phyloP scores from a whole-genome alignment of 345 rosid genomes.

The Lepidium africanum region DNA sequence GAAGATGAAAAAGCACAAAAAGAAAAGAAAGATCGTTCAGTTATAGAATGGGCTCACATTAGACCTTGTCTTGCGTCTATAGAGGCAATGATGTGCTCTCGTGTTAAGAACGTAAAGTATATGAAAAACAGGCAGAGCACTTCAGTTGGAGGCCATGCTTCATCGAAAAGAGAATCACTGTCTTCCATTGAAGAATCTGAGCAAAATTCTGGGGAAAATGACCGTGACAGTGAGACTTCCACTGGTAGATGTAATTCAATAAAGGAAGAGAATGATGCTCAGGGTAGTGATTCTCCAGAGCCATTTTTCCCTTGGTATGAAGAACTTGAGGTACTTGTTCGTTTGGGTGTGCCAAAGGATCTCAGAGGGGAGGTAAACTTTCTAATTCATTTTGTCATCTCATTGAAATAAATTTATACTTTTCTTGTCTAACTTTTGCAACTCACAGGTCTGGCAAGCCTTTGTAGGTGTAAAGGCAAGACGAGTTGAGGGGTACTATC shows the following conservation, averaged over 20 bases:
- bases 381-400: constrained; percentile 8
- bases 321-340: constrained; percentile 86
- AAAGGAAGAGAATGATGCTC: constrained; percentile 21
- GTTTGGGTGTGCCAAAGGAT: constrained; percentile 90
- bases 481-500: constrained; percentile 67
- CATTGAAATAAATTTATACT: background rate
- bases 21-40: constrained; percentile 32
- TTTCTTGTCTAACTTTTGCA: constrained; percentile 13
- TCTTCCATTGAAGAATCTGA: constrained; percentile 35
- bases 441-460: constrained; percentile 87
- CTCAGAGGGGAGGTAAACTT: constrained; percentile 81
- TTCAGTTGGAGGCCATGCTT: constrained; percentile 29
- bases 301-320: constrained; percentile 59
- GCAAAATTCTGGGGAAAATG: constrained; percentile 30
- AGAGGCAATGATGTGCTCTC: constrained; percentile 65
- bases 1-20: constrained; percentile 28
- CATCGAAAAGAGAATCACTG: constrained; percentile 28
- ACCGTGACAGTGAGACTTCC: constrained; percentile 27
- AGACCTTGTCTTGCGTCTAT: constrained; percentile 57
- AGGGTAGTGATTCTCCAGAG: constrained; percentile 29
- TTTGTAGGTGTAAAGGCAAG: constrained; percentile 88
- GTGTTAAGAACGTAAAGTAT: constrained; percentile 42
- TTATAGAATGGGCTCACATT: constrained; percentile 51
- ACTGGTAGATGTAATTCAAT: constrained; percentile 5
- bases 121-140: constrained; percentile 25